Evolutionary conservation across 2,329 filamentous ascomycete genomes (phyloP).

Genomic region (Aciculosporium take): DNA sequence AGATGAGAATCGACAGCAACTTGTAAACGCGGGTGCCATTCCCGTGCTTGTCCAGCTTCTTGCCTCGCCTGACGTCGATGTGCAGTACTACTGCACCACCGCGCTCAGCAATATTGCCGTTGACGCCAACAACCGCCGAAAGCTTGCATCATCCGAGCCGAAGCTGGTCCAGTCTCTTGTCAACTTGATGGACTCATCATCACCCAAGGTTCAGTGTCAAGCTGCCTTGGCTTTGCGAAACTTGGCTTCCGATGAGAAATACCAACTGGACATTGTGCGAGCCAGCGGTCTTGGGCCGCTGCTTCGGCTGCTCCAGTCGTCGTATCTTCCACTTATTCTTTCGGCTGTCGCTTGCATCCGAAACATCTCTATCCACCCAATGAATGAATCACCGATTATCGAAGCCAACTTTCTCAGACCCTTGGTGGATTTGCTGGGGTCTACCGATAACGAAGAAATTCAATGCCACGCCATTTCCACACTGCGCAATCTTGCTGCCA

Average conservation of each 20-base stretch:
- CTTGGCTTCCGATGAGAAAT: constrained; percentile 93
- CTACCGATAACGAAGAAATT: constrained; percentile 95
- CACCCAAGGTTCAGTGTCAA: constrained; percentile 95
- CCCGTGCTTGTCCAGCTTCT: constrained; percentile 92
- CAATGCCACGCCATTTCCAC: constrained; percentile 98
- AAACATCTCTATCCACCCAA: constrained; percentile 95
- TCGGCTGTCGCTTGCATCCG: constrained; percentile 96
- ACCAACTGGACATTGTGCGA: constrained; percentile 92
- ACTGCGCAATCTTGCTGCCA: constrained; percentile 84
- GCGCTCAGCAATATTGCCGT: constrained; percentile 97
- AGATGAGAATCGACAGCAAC: constrained; percentile 96
- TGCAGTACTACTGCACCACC: constrained; percentile 98
- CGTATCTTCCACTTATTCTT: constrained; percentile 87
- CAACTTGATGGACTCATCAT: constrained; percentile 92
- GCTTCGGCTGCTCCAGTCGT: constrained; percentile 80
- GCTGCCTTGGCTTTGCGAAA: constrained; percentile 88
- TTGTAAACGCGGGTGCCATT: constrained; percentile 95
- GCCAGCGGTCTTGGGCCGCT: constrained; percentile 74
- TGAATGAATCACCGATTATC: constrained; percentile 97
- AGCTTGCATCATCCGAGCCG: constrained; percentile 78
- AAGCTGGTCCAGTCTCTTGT: constrained; percentile 89
- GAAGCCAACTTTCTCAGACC: constrained; percentile 93
- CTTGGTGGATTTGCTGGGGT: constrained; percentile 82
- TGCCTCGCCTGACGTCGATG: constrained; percentile 84
- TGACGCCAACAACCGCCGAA: constrained; percentile 78